Conservation (phyloP, 2,329 filamentous ascomycete genomes). For the Pseudophaeomoniella oleicola region DNA sequence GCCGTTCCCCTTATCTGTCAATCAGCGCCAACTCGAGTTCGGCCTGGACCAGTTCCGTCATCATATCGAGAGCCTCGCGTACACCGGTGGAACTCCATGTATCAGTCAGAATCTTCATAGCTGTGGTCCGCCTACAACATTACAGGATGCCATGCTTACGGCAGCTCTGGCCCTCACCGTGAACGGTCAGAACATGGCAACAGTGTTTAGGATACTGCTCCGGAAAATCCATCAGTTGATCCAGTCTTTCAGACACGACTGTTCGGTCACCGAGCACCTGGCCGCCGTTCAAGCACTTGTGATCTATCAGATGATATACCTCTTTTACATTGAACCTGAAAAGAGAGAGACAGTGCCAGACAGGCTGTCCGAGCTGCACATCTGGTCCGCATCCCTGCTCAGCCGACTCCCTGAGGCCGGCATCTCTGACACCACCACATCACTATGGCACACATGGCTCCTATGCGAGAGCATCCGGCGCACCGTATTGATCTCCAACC, state of each 20-base stretch:
- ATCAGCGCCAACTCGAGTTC: background rate
- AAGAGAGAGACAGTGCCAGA: background rate
- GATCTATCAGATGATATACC: background rate
- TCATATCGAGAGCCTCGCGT: background rate
- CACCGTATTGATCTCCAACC: background rate
- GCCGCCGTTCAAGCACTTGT: background rate
- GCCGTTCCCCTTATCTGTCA: background rate
- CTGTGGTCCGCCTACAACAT: background rate
- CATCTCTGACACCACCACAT: background rate
- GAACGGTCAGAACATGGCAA: background rate
- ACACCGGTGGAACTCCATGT: background rate
- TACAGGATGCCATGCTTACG: background rate
- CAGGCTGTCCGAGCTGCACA: background rate
- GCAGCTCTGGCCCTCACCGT: background rate
- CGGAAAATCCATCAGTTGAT: background rate
- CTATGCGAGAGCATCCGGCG: background rate
- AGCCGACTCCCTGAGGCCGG: background rate
- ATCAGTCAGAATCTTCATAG: background rate
- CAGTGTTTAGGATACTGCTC: background rate
- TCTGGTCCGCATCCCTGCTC: background rate
- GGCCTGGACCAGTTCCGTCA: background rate
- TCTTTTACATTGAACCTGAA: background rate
- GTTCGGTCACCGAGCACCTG: background rate
- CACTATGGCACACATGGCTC: background rate
- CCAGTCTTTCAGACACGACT: background rate